Percentiles rank a stretch among this genome's conserved stretches.
These are phyloP conservation scores for Saccharomyces hybrid DNA, from an alignment of 1,139 yeast species.

Conservation along the genomic window DNA sequence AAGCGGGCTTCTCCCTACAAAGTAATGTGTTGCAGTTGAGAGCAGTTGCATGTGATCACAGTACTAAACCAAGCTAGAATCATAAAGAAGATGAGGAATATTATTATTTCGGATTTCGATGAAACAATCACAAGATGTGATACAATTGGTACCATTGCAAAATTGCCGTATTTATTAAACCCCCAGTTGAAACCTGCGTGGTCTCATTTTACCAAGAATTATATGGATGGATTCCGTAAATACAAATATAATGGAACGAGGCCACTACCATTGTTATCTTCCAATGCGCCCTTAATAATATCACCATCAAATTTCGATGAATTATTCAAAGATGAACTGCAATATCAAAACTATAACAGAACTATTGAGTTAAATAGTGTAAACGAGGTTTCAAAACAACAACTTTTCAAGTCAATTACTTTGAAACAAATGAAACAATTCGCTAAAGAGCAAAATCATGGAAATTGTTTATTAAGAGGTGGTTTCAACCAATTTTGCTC, in stretches of 20 bases:
- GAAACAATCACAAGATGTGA: slow-evolving; percentile 28
- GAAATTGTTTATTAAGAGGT: slow-evolving; percentile 6
- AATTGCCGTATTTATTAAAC: slow-evolving; percentile 18
- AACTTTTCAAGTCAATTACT: slow-evolving; percentile 18
- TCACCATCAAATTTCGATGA: slow-evolving; percentile 4
- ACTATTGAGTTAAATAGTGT: slow-evolving; percentile 22
- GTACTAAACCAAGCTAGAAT: too few species aligned
- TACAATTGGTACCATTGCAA: slow-evolving; percentile 22
- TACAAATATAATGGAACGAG: neutral
- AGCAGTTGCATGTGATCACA: too few species aligned
- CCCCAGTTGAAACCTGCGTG: slow-evolving; percentile 18
- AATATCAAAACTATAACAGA: slow-evolving; percentile 14
- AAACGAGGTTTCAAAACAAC: slow-evolving; percentile 15
- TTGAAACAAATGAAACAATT: slow-evolving; percentile 12
- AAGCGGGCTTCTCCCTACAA: neutral
- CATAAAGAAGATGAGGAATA: slow-evolving; percentile 8
- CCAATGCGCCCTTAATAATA: neutral
- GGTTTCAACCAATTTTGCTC: slow-evolving; percentile 13
- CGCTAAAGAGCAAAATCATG: slow-evolving; percentile 4
- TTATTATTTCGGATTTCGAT: slow-evolving; percentile 28
- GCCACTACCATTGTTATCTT: neutral
- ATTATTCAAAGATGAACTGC: slow-evolving; percentile 12
- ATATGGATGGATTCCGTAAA: slow-evolving; percentile 8
- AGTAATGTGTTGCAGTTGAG: neutral
- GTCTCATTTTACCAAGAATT: slow-evolving; percentile 21